These are phyloP conservation scores for Catenaria anguillulae DNA, from an alignment of 371 early-diverging fungal species.

Conservation along the genomic window DNA sequence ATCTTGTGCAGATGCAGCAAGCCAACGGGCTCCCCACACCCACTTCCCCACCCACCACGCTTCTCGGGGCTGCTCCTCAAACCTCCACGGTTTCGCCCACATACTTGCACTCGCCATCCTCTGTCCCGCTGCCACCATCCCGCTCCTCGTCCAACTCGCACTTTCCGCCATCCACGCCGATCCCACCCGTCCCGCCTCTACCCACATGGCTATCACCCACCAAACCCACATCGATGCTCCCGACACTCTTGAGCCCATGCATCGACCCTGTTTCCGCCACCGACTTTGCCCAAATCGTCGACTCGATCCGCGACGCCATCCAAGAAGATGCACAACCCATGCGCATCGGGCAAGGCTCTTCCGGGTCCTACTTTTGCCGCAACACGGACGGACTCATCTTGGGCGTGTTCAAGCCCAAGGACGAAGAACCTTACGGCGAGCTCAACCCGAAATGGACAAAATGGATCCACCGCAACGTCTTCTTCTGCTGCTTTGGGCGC, in stretches of 20 bases:
- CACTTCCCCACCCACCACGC: no score
- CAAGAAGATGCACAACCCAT: constrained; percentile 45
- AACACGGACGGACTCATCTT: constrained; percentile 54
- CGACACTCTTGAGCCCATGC: not conserved
- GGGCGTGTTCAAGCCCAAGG: constrained; percentile 84
- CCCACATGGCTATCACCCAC: not conserved
- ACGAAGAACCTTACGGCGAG: constrained; percentile 84
- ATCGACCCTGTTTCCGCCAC: constrained; percentile 14
- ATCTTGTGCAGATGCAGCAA: no score
- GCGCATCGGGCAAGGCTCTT: constrained; percentile 60
- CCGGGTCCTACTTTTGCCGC: constrained; percentile 77
- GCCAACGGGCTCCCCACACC: no score
- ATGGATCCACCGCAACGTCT: constrained; percentile 74
- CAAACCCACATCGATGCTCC: not conserved
- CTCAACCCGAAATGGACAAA: constrained; percentile 88
- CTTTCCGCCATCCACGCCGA: no score
- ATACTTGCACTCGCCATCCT: no score
- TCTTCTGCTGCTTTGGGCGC: constrained; percentile 81
- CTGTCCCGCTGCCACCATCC: not conserved
- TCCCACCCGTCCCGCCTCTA: not conserved
- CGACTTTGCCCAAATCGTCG: constrained; percentile 43
- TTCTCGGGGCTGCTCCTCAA: no score
- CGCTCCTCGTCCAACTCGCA: not conserved
- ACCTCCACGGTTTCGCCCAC: no score
- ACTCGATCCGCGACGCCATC: constrained; percentile 57